Evolutionary conservation across 768 basidiomycete species (phyloP).

Genomic region (Mrakia frigida): DNA sequence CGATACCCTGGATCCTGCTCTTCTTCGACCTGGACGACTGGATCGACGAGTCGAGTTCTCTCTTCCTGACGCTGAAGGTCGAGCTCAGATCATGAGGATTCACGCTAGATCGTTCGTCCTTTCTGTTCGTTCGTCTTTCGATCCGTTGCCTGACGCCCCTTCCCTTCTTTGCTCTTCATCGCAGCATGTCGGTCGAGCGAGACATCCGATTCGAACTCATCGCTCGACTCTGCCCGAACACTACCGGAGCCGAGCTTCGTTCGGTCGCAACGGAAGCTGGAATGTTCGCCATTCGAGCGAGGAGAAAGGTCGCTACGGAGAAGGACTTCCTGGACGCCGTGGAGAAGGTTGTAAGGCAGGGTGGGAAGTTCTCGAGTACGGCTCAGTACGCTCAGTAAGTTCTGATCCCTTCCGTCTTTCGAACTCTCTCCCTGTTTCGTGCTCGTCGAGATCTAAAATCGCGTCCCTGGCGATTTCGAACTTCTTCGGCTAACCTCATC

Average conservation of each 20-base stretch:
- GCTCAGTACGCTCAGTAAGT: conserved; percentile 33
- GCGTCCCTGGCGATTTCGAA: neutral
- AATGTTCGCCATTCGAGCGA: conserved; percentile 98
- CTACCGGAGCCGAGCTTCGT: conserved; percentile 95
- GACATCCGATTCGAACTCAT: conserved; percentile 97
- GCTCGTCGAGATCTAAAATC: neutral
- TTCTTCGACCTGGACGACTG: conserved; percentile 89
- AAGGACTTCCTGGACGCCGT: conserved; percentile 96
- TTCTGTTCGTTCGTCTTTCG: neutral
- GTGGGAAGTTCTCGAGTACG: conserved; percentile 97
- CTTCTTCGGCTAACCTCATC: neutral
- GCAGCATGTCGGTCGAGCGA: conserved; percentile 92
- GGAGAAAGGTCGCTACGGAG: conserved; percentile 94
- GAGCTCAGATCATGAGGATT: conserved; percentile 92
- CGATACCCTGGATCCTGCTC: conserved; percentile 93
- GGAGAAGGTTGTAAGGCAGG: conserved; percentile 96
- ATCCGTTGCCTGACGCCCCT: neutral
- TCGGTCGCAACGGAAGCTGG: conserved; percentile 98
- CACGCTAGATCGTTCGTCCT: conserved; percentile 77
- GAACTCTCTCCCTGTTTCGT: neutral
- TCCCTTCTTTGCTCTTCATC: neutral
- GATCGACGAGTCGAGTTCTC: conserved; percentile 97
- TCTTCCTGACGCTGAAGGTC: conserved; percentile 88
- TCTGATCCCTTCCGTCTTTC: neutral
- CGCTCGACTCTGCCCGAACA: conserved; percentile 92